phyloP scores from a whole-genome alignment of 371 early-diverging fungal genomes.

The Mucor lusitanicus region DNA sequence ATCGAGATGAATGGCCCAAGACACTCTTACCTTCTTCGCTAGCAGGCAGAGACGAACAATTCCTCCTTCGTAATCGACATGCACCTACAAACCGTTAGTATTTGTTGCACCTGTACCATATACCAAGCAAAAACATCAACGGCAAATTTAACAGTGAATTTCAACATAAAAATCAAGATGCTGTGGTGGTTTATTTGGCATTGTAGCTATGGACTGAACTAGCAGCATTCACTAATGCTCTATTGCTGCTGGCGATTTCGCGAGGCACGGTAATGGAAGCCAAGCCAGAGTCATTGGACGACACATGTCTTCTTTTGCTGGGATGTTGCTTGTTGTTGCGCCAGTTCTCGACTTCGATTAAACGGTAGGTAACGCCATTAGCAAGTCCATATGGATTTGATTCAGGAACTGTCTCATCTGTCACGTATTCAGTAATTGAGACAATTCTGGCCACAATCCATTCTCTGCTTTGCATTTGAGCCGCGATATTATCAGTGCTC shows the following conservation, averaged over 20 bases:
- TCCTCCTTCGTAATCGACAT: too few species aligned
- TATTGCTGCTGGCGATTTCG: neutral
- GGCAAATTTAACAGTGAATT: neutral
- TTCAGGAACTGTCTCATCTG: conserved; percentile 40
- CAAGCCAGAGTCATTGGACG: conserved; percentile 12
- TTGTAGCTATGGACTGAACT: conserved; percentile 1
- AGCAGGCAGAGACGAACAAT: too few species aligned
- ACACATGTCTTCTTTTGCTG: conserved; percentile 5
- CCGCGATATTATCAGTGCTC: conserved; percentile 42
- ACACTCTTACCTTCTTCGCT: too few species aligned
- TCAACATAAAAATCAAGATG: neutral
- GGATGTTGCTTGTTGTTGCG: neutral
- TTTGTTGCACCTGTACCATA: too few species aligned
- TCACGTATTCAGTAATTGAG: conserved; percentile 56
- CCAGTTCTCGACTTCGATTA: conserved; percentile 63
- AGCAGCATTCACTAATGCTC: neutral
- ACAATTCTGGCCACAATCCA: conserved; percentile 74
- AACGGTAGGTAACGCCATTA: conserved; percentile 59
- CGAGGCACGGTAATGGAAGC: conserved; percentile 13
- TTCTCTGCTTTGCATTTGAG: conserved; percentile 55
- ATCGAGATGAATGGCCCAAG: too few species aligned
- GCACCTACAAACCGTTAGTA: too few species aligned
- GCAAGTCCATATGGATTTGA: conserved; percentile 70
- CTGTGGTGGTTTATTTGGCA: neutral
- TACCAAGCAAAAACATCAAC: neutral